phyloP scores from a whole-genome alignment of 2,329 filamentous ascomycete genomes.

The Lomentospora prolificans region DNA sequence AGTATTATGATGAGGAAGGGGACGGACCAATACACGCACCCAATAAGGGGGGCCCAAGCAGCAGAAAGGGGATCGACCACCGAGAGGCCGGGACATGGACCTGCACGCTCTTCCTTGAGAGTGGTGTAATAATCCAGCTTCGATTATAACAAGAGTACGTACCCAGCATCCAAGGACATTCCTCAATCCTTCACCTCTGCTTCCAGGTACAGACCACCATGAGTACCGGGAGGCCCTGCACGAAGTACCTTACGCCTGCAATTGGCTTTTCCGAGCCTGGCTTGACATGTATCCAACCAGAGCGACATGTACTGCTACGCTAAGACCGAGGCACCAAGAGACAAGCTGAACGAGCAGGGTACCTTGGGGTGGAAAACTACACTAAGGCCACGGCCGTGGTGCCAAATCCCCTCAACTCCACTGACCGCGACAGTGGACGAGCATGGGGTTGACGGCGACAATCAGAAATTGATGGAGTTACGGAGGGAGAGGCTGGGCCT shows the following conservation, averaged over 20 bases:
- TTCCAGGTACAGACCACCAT: too few species aligned
- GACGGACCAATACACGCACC: neutral
- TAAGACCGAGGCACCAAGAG: neutral
- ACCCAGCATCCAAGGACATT: neutral
- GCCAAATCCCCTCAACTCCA: neutral
- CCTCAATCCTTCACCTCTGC: too few species aligned
- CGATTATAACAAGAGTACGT: neutral
- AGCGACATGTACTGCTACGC: neutral
- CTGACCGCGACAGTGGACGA: neutral
- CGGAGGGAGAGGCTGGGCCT: neutral
- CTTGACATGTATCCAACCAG: neutral
- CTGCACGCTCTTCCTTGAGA: neutral
- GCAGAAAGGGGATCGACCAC: slow-evolving; percentile 5
- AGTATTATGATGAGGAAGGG: neutral
- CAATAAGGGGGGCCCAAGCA: slow-evolving; percentile 2
- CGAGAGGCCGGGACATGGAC: slow-evolving; percentile 6
- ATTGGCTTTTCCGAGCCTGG: neutral
- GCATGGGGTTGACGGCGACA: neutral
- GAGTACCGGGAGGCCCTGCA: too few species aligned
- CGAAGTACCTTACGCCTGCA: neutral
- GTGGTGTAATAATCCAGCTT: slow-evolving; percentile 3
- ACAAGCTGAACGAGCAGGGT: neutral
- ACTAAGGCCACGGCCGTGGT: too few species aligned
- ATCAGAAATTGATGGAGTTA: neutral
- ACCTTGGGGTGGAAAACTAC: too few species aligned